Evolutionary conservation across 2,329 filamentous ascomycete species (phyloP).

Genomic region (Thielaviopsis populi): DNA sequence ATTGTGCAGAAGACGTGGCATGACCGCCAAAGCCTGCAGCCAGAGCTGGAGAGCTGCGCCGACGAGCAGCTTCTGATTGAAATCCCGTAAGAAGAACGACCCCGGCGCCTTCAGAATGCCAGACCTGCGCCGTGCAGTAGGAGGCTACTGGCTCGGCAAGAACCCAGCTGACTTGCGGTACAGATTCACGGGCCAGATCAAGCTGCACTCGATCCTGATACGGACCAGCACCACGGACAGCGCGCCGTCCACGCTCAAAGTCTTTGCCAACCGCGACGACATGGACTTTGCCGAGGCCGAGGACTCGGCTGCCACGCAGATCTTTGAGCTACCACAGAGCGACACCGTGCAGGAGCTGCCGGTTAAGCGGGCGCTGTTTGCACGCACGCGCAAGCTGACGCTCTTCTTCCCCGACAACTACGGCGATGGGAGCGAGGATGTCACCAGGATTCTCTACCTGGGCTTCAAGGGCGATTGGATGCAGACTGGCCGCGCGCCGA

Average conservation of each 20-base stretch:
- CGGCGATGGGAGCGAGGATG: conserved; percentile 61
- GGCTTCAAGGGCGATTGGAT: conserved; percentile 95
- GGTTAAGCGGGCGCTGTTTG: conserved; percentile 78
- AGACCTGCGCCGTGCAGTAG: too few relatives aligned
- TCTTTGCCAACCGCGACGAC: conserved; percentile 76
- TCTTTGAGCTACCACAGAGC: conserved; percentile 61
- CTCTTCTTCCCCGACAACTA: conserved; percentile 93
- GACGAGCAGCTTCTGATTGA: conserved; percentile 92
- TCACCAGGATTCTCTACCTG: conserved; percentile 64
- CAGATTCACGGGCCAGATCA: conserved; percentile 86
- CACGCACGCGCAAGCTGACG: conserved; percentile 63
- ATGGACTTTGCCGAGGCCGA: conserved; percentile 70
- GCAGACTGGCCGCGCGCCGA: conserved; percentile 54
- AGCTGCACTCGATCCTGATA: conserved; percentile 76
- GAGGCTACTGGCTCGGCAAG: not conserved
- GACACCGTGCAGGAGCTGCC: conserved; percentile 74
- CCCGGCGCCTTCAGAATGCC: too few relatives aligned
- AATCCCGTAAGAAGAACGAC: conserved; percentile 51
- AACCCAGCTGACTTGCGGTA: conserved; percentile 7
- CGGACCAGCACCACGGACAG: conserved; percentile 56
- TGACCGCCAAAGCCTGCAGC: conserved; percentile 54
- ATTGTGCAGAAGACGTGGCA: conserved; percentile 86
- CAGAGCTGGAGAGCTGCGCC: conserved; percentile 69
- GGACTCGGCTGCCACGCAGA: conserved; percentile 57
- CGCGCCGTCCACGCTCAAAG: conserved; percentile 68